Evolutionary conservation across 2,329 filamentous ascomycete genomes (phyloP).

Genomic region (Colletotrichum sp.): DNA sequence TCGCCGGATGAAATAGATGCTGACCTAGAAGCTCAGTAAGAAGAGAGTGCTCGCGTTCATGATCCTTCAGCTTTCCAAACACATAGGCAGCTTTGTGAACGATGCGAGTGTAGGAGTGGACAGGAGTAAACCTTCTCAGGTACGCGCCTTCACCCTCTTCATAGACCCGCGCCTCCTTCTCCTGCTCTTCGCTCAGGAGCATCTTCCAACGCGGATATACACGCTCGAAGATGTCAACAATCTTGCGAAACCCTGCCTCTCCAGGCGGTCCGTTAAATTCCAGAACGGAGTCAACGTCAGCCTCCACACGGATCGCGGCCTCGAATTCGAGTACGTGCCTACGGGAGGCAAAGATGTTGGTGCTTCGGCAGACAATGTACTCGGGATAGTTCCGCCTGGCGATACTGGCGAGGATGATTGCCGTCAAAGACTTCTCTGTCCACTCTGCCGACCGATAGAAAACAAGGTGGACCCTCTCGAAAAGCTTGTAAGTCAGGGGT

Average conservation of each 20-base stretch:
- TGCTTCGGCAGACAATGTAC: constrained; percentile 88
- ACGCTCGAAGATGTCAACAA: constrained; percentile 75
- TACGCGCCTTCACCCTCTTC: constrained; percentile 88
- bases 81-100: constrained; percentile 85
- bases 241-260: constrained; percentile 67
- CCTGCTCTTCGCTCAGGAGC: constrained; percentile 75
- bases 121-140: constrained; percentile 85
- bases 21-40: constrained; percentile 80
- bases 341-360: constrained; percentile 85
- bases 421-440: constrained; percentile 96
- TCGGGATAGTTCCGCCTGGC: constrained; percentile 85
- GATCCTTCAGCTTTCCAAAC: constrained; percentile 81
- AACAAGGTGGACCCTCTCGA: constrained; percentile 92
- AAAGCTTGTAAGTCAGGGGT: constrained; percentile 74
- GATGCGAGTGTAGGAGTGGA: constrained; percentile 92
- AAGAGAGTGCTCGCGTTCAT: constrained; percentile 77
- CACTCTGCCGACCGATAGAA: constrained; percentile 97
- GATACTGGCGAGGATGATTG: constrained; percentile 92
- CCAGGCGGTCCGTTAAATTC: constrained; percentile 78
- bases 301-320: constrained; percentile 81
- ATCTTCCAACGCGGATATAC: constrained; percentile 83
- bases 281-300: constrained; percentile 79
- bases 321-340: constrained; percentile 85
- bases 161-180: constrained; percentile 79
- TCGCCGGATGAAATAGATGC: constrained; percentile 81